phyloP scores from a whole-genome alignment of 2,329 filamentous ascomycete species.

The Sclerotinia glacialis region DNA sequence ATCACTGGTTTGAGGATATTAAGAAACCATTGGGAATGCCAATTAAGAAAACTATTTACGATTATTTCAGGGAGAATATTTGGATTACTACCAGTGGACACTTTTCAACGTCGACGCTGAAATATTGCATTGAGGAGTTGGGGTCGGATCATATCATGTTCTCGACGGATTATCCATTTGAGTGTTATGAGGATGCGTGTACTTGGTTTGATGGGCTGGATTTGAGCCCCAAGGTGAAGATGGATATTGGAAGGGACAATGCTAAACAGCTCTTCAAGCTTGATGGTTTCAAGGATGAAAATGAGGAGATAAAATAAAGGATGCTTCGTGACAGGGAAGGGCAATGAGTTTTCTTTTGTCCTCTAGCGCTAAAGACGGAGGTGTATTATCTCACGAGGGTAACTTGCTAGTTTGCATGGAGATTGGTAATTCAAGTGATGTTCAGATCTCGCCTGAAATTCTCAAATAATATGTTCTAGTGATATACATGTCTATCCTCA shows the following conservation, averaged over 20 bases:
- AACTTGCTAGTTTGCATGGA: too few species aligned
- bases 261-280: slow-evolving; percentile 45
- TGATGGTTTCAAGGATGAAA: slow-evolving; percentile 4
- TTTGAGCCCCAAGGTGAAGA: slow-evolving; percentile 41
- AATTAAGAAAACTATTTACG: slow-evolving; percentile 46
- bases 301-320: background rate
- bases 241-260: slow-evolving; percentile 48
- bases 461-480: too few species aligned
- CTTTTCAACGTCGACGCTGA: slow-evolving; percentile 52
- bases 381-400: too few species aligned
- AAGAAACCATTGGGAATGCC: slow-evolving; percentile 43
- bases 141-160: slow-evolving; percentile 52
- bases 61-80: slow-evolving; percentile 55
- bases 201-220: slow-evolving; percentile 44
- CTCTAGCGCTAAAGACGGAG: too few species aligned
- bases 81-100: slow-evolving; percentile 58
- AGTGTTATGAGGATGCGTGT: slow-evolving; percentile 45
- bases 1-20: slow-evolving; percentile 55
- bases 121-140: slow-evolving; percentile 50
- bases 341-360: background rate
- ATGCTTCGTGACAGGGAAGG: too few species aligned
- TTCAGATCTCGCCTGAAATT: too few species aligned
- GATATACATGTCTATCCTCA: too few species aligned
- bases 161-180: slow-evolving; percentile 53
- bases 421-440: too few species aligned